phyloP scores from a whole-genome alignment of 805 yeast genomes.

The Metschnikowia arizonensis region DNA sequence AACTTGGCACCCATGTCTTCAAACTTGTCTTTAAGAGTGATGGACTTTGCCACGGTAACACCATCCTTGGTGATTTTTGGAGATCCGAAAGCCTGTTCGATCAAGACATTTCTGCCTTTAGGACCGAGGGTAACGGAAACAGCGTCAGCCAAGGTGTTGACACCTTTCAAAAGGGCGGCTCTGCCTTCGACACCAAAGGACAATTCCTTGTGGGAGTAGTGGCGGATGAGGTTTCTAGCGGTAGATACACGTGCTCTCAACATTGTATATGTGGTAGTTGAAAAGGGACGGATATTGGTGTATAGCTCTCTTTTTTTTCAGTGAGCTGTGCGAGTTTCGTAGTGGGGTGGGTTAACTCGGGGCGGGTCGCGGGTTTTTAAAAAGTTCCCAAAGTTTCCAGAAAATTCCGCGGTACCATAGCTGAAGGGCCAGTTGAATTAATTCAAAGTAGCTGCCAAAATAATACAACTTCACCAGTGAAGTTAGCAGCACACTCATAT shows the following conservation, averaged over 20 bases:
- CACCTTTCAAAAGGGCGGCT: conserved; percentile 90
- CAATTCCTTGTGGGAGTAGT: conserved; percentile 79
- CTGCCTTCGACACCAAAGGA: conserved; percentile 97
- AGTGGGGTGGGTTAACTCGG: conserved; percentile 7
- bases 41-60: conserved; percentile 90
- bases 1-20: conserved; percentile 96
- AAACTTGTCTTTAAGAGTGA: conserved; percentile 79
- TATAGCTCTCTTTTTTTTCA: neutral
- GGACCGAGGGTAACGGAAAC: conserved; percentile 97
- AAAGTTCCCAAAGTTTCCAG: conserved; percentile 16
- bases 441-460: neutral
- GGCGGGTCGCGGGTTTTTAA: conserved; percentile 10
- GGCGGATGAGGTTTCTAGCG: conserved; percentile 43
- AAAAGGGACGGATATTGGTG: conserved; percentile 1
- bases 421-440: neutral
- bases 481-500: neutral
- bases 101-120: conserved; percentile 93
- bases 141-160: conserved; percentile 91
- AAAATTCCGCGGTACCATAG: conserved; percentile 12
- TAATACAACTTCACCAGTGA: neutral
- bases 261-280: conserved; percentile 25
- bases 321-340: neutral
- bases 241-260: conserved; percentile 49
- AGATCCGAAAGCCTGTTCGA: conserved; percentile 93
- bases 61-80: conserved; percentile 99